phyloP scores from a whole-genome alignment of 371 early-diverging fungal species.

The Sporodiniella umbellata region DNA sequence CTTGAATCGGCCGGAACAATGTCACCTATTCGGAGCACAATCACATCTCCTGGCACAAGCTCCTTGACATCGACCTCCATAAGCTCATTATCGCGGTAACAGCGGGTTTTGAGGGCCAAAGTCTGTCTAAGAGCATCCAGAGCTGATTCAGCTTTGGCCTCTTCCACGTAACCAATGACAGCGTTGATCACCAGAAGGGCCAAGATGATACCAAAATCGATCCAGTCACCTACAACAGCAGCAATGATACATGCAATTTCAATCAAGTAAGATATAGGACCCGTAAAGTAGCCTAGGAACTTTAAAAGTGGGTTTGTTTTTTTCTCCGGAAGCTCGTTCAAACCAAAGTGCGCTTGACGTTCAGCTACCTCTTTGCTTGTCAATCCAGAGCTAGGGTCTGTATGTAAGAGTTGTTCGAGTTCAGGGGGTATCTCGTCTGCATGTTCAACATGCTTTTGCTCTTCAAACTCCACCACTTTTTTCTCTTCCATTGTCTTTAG shows the following conservation, averaged over 20 bases:
- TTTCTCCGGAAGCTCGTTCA: conserved; percentile 74
- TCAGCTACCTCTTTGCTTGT: conserved; percentile 54
- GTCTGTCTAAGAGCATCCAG: conserved; percentile 85
- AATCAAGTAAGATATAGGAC: conserved; percentile 87
- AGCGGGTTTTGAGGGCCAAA: conserved; percentile 76
- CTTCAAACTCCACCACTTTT: conserved; percentile 21
- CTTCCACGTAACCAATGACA: conserved; percentile 85
- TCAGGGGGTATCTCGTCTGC: conserved; percentile 67
- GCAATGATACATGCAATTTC: conserved; percentile 74
- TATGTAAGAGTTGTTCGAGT: conserved; percentile 64
- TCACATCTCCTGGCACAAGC: conserved; percentile 86
- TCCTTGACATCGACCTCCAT: conserved; percentile 72
- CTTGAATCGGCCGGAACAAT: conserved; percentile 93
- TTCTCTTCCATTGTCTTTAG: conserved; percentile 9
- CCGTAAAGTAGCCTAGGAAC: conserved; percentile 85
- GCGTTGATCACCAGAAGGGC: conserved; percentile 85
- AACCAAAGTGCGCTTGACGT: conserved; percentile 58
- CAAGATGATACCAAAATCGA: conserved; percentile 86
- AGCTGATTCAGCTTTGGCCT: conserved; percentile 84
- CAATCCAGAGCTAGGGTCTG: conserved; percentile 61
- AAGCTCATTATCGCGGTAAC: conserved; percentile 74
- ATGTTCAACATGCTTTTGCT: conserved; percentile 29
- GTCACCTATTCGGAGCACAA: conserved; percentile 88
- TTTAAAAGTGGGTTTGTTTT: conserved; percentile 80
- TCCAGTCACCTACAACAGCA: conserved; percentile 72